Conservation (phyloP, 768 basidiomycete species). For the Amanita exitialis region DNA sequence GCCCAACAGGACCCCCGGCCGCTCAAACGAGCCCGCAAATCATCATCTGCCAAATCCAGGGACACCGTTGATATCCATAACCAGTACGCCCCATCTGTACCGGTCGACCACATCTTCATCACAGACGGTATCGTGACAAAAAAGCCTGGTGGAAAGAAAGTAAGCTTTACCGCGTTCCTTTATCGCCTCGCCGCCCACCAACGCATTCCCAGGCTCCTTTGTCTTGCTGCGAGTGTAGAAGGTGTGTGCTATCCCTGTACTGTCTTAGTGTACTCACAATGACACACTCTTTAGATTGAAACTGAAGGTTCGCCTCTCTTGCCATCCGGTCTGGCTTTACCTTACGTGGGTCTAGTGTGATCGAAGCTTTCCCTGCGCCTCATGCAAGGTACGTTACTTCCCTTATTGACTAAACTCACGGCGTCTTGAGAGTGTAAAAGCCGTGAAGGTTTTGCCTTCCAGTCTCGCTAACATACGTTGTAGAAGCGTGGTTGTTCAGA, state of each 20-base stretch:
- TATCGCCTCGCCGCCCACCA: neutral
- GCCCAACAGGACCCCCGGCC: conserved; percentile 3
- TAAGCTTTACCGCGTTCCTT: conserved; percentile 11
- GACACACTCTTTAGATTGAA: conserved; percentile 28
- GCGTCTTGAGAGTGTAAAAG: neutral
- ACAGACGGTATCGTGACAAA: conserved; percentile 34
- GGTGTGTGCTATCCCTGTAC: conserved; percentile 22
- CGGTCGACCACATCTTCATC: conserved; percentile 42
- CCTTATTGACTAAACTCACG: neutral
- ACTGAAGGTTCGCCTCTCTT: conserved; percentile 35
- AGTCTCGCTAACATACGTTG: conserved; percentile 9
- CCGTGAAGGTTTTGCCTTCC: neutral
- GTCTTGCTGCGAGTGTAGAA: conserved; percentile 55
- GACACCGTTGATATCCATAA: neutral
- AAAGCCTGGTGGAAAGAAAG: conserved; percentile 39
- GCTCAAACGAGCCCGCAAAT: conserved; percentile 5
- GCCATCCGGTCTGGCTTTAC: conserved; percentile 8
- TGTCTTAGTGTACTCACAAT: neutral
- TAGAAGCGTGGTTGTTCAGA: conserved; percentile 57
- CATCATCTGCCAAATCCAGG: conserved; percentile 3
- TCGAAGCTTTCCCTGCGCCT: conserved; percentile 40
- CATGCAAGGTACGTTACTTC: conserved; percentile 22
- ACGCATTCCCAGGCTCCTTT: conserved; percentile 31
- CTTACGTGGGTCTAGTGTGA: conserved; percentile 28
- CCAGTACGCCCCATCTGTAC: conserved; percentile 12